These are phyloP conservation scores for Aspergillus funiculosus DNA, from an alignment of 495 filamentous ascomycete genomes.

Conservation along the genomic window DNA sequence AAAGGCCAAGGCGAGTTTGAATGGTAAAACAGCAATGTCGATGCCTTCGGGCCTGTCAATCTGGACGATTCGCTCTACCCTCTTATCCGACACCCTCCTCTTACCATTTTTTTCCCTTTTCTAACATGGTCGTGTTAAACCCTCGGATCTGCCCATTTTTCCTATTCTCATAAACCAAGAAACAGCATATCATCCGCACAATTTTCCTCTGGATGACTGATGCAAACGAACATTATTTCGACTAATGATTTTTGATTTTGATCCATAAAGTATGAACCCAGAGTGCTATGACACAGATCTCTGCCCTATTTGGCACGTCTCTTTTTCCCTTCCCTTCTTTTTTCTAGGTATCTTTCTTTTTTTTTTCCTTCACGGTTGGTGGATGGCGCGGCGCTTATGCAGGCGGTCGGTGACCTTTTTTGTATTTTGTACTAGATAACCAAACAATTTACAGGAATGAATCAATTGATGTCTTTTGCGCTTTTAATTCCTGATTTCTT, in stretches of 20 bases:
- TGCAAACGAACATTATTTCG: constrained; percentile 1
- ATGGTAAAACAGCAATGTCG: constrained; percentile 55
- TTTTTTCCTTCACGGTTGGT: not conserved
- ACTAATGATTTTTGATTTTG: constrained; percentile 4
- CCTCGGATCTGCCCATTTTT: not conserved
- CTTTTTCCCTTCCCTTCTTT: not conserved
- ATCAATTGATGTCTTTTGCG: constrained; percentile 3
- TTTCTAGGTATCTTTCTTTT: not conserved
- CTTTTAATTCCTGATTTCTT: not conserved
- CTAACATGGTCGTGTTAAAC: constrained; percentile 8
- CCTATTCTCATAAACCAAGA: not conserved
- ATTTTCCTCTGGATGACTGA: not conserved
- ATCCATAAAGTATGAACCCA: not conserved
- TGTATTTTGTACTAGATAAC: constrained; percentile 15
- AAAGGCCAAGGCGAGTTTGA: constrained; percentile 96
- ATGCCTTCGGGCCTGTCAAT: not conserved
- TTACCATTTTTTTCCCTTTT: not conserved
- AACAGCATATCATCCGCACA: not conserved
- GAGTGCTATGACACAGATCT: not conserved
- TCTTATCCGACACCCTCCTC: not conserved
- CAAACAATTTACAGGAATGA: not conserved
- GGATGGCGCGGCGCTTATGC: constrained; percentile 21
- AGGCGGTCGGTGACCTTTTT: constrained; percentile 8
- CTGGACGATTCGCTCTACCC: not conserved
- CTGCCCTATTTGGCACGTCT: too few species aligned